Percentiles rank a stretch among this genome's conserved stretches.
Evolutionary conservation across 305 asterid species (phyloP).

Genomic region (Rubia balearica): DNA sequence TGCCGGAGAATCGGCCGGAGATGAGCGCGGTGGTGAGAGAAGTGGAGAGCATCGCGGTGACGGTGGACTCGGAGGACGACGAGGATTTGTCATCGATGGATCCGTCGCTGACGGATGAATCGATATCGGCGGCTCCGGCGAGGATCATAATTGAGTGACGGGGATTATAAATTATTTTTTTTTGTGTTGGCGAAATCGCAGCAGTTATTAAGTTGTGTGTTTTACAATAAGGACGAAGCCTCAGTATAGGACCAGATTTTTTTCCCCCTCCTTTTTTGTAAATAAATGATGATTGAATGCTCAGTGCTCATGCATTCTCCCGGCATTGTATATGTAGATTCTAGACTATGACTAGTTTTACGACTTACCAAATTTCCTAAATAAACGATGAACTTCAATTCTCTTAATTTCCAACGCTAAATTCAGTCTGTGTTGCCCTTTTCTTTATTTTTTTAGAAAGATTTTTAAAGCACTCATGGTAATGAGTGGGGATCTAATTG

Average conservation of each 20-base stretch:
- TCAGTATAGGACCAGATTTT: background rate
- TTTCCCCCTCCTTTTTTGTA: background rate
- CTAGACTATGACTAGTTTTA: too few relatives aligned
- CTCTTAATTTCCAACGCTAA: too few relatives aligned
- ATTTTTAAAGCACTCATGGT: too few relatives aligned
- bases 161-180: background rate
- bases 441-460: too few relatives aligned
- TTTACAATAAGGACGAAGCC: background rate
- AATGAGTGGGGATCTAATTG: too few relatives aligned
- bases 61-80: slow-evolving; percentile 46
- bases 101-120: slow-evolving; percentile 59
- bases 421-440: too few relatives aligned
- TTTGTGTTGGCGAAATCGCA: background rate
- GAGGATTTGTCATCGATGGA: slow-evolving; percentile 40
- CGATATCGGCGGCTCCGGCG: slow-evolving; percentile 36
- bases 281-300: background rate
- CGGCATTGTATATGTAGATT: too few relatives aligned
- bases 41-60: slow-evolving; percentile 43
- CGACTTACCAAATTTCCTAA: background rate
- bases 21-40: slow-evolving; percentile 44
- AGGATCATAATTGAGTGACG: background rate
- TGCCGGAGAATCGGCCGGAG: slow-evolving; percentile 62
- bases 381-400: too few relatives aligned
- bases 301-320: background rate
- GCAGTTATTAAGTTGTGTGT: background rate